These are phyloP conservation scores for Rhynchosporium secalis DNA, from an alignment of 2,329 filamentous ascomycete species.

Conservation along the genomic window DNA sequence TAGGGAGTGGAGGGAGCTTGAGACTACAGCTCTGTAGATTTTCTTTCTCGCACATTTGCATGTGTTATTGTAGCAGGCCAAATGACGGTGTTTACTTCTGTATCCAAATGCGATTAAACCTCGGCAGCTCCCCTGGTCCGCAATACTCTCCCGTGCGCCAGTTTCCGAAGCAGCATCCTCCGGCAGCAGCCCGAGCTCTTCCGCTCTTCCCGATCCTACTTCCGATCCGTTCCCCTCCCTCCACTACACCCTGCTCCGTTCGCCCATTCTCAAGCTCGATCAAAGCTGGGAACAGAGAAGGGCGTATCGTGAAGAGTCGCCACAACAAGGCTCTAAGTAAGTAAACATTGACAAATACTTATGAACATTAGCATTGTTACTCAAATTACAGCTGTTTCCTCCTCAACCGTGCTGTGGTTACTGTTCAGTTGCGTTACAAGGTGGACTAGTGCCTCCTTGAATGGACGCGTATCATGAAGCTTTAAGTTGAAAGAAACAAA, in stretches of 20 bases:
- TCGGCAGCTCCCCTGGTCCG: constrained; percentile 17
- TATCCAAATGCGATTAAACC: constrained; percentile 8
- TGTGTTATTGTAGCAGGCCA: constrained; percentile 15
- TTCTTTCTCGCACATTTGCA: constrained; percentile 11
- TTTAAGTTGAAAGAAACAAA: too few relatives aligned
- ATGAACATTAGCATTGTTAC: too few relatives aligned
- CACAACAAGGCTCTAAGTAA: too few relatives aligned
- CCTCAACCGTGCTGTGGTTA: too few relatives aligned
- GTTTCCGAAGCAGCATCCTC: constrained; percentile 1
- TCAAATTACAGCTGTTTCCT: too few relatives aligned
- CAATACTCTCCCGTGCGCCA: not conserved
- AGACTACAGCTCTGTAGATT: not conserved
- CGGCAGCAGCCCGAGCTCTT: not conserved
- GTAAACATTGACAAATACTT: too few relatives aligned
- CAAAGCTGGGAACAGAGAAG: too few relatives aligned
- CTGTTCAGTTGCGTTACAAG: too few relatives aligned
- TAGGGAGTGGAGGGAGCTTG: not conserved
- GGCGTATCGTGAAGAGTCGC: too few relatives aligned
- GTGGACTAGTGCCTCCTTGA: too few relatives aligned
- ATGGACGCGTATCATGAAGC: too few relatives aligned
- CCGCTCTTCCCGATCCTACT: constrained; percentile 13
- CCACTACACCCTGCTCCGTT: not conserved
- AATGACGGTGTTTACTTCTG: constrained; percentile 7
- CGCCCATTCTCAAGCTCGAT: not conserved
- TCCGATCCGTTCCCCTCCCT: constrained; percentile 3